Base-by-base conservation (phyloP, 2,329 filamentous ascomycete genomes). In the Monilinia fructicola region DNA sequence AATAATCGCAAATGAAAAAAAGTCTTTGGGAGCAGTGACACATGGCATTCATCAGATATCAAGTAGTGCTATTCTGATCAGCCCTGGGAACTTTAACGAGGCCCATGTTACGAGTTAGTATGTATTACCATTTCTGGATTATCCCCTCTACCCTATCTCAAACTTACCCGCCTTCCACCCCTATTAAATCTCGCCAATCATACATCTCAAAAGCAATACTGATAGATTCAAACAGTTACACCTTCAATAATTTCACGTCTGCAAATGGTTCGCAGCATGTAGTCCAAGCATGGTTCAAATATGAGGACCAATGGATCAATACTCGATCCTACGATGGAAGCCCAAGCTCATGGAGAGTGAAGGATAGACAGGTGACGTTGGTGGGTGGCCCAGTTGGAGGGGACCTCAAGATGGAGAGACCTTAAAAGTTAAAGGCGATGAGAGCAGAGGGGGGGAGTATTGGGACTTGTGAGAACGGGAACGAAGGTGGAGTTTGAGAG, bases 51-150 rank as follows among this genome's bases (percentile, higher is more conserved):
- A 65, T 52, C 63, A 65, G 26, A 42, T 65, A n/a, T n/a, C 54
- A 0, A 50, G 48, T 4, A 65, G 54, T 60, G 42, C 54, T 7
- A 60, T 65, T 52, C 38, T 60, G 54, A 65, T 52, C 44, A 60
- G 50, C 28, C 53, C 42, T 1, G 38, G 21, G 21, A 64, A 64
- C 14, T 5, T 9, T 16, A 50, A 28, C 3, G 62, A 64, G 42
- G 62, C 62, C 3, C 53, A 23, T 21, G 62, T 64, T 50, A 38
- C n/a, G 42, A 64, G 40, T 35, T 64, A 56, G 62, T 64, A 64
- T 23, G 62, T 58, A 44, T 50, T 28, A 21, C n/a, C 21, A 3
- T 35, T 55, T 16, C 21, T 26, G 12, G 5, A 31, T 23, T 23
- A 21, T 21, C n/a, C 28, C n/a, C 16, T 26, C 28, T 26, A 14